These are phyloP conservation scores for Chloroidium sp. DNA, from an alignment of 163 green algal genomes.

Conservation along the genomic window DNA sequence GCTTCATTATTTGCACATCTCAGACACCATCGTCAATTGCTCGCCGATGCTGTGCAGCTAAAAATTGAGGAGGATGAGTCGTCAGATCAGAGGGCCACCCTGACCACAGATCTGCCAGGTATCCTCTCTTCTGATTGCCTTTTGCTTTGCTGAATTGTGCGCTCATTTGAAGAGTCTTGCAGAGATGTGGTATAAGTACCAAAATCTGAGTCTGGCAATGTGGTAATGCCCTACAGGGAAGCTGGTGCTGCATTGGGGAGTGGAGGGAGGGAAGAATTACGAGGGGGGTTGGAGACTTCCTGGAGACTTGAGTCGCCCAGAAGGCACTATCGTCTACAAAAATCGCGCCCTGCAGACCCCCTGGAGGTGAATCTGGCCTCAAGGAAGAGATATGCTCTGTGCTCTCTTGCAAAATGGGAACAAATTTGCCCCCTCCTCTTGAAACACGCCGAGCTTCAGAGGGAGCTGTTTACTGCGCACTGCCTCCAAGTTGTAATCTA, in stretches of 20 bases:
- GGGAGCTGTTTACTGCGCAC: neutral
- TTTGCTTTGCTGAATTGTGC: too few relatives aligned
- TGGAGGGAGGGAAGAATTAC: constrained; percentile 60
- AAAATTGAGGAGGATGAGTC: too few relatives aligned
- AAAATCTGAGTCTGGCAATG: too few relatives aligned
- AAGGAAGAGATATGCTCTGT: neutral
- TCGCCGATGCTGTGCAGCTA: too few relatives aligned
- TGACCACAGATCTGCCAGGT: too few relatives aligned
- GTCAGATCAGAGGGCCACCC: too few relatives aligned
- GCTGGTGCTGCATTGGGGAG: constrained; percentile 89
- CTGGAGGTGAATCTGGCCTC: constrained; percentile 21
- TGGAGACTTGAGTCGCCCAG: constrained; percentile 40
- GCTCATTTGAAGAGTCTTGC: too few relatives aligned
- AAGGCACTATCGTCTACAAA: constrained; percentile 88
- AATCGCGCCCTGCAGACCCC: constrained; percentile 88
- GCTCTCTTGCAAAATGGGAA: neutral
- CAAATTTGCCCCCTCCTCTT: neutral
- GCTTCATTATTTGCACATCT: too few relatives aligned
- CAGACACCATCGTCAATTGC: too few relatives aligned
- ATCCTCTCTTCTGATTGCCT: too few relatives aligned
- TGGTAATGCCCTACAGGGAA: constrained; percentile 33
- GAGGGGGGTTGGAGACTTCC: constrained; percentile 83
- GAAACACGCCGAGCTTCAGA: neutral
- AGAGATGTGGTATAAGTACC: too few relatives aligned
- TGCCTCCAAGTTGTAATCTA: neutral